Base-by-base conservation (phyloP, 306 rosid species). In the Cucumis melo region DNA sequence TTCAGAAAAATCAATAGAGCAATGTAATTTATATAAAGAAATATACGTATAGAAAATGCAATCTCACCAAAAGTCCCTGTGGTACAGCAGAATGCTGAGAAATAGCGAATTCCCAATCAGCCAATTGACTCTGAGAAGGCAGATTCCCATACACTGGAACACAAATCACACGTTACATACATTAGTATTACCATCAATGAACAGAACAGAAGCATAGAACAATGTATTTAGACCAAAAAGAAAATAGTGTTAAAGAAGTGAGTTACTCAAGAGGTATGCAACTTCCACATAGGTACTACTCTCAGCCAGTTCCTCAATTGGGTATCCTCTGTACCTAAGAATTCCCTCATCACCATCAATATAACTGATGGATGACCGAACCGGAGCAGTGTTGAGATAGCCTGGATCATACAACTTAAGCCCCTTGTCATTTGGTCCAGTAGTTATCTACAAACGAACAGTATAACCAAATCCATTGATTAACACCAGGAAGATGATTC, bases 81-180 rank as follows among this genome's bases (percentile, higher is more conserved):
- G 97, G 97, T 58, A 90, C 88, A 24, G 96, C 93, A 54, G 97
- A 92, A 88, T 92, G 97, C 83, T 90, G 97, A 80, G 97, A 81
- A 79, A 92, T 53, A 39, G 96, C 85, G 11, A 92, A 92, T 66
- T 92, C 97, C 97, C 97, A 92, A 19, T 90, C 92, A 3, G 78
- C 87, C 75, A 87, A 83, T 74, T 92, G 96, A 81, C 79, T 82
- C 67, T 85, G 80, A 77, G 97, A 86, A 77, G 96, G 97, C 89
- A 92, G 85, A 85, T 88, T 92, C 78, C 98, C 98, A 81, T 90
- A 92, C 89, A 92, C 96, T 92, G 79, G 21, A 80, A 81, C 14
- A 79, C 14, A 79, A 58, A 23, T 42, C 62, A 29, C 55, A 27
- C 12, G 46, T 27, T 23, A 59, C 20, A 56, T 27, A 32, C n/a